phyloP scores from a whole-genome alignment of 306 rosid genomes.

The Prunus padus region DNA sequence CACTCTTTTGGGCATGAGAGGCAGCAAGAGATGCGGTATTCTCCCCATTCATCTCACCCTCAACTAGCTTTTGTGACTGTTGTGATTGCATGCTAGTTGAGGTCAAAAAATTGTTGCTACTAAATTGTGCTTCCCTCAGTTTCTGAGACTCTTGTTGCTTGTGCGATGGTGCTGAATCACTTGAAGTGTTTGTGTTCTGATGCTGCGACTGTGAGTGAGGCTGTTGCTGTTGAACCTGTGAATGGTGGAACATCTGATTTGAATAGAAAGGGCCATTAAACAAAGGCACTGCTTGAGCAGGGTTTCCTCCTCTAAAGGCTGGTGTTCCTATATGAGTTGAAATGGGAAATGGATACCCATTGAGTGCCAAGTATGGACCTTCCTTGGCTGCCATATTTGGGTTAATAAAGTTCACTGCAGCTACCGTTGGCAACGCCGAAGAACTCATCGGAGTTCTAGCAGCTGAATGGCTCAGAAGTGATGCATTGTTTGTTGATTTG shows the following conservation, averaged over 20 bases:
- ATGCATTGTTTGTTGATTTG: constrained; percentile 29
- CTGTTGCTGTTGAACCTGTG: constrained; percentile 56
- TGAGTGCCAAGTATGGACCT: constrained; percentile 48
- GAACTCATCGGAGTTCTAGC: constrained; percentile 39
- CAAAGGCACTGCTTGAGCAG: constrained; percentile 49
- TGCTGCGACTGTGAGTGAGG: constrained; percentile 42
- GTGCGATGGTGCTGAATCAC: constrained; percentile 42
- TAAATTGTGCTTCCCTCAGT: constrained; percentile 33
- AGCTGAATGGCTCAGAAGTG: constrained; percentile 36
- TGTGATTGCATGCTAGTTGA: constrained; percentile 40
- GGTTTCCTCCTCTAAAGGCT: constrained; percentile 43
- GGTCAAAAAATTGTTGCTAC: constrained; percentile 38
- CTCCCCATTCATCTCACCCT: constrained; percentile 34
- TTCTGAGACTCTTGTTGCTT: constrained; percentile 38
- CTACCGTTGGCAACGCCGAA: constrained; percentile 46
- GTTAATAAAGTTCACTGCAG: constrained; percentile 41
- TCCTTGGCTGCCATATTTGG: constrained; percentile 45
- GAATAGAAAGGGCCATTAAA: constrained; percentile 48
- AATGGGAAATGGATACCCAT: constrained; percentile 53
- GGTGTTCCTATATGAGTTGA: constrained; percentile 51
- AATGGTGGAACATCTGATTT: constrained; percentile 51
- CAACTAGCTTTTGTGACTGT: constrained; percentile 54
- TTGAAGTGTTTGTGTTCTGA: constrained; percentile 35
- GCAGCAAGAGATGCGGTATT: constrained; percentile 40
- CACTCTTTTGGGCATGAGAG: constrained; percentile 39